Conservation (phyloP, 768 basidiomycete species). For the Amanita thiersii region DNA sequence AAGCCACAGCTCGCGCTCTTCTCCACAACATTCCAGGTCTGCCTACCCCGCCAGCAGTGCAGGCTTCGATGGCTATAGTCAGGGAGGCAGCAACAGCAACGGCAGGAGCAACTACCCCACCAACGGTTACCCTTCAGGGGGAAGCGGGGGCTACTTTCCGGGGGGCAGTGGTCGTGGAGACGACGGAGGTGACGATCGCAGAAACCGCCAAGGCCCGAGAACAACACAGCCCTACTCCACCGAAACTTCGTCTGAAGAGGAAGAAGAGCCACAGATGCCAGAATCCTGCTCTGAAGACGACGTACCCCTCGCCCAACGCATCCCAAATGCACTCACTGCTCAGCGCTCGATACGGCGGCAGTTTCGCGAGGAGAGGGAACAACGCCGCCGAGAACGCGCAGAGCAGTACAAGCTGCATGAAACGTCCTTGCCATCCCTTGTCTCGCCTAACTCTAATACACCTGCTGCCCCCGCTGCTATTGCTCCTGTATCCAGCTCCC, state of each 20-base stretch:
- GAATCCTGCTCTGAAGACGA: conserved; percentile 57
- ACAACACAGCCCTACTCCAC: conserved; percentile 19
- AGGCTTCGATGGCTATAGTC: conserved; percentile 7
- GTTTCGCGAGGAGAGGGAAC: conserved; percentile 59
- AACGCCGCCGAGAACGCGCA: conserved; percentile 36
- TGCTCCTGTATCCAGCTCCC: conserved; percentile 10
- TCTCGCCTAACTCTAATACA: too few relatives aligned
- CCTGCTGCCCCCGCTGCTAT: conserved; percentile 12
- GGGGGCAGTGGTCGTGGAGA: conserved; percentile 21
- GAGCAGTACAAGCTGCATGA: conserved; percentile 26
- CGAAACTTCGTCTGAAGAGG: conserved; percentile 33
- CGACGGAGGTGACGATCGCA: conserved; percentile 29
- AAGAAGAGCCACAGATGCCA: conserved; percentile 28
- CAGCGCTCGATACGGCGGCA: conserved; percentile 74
- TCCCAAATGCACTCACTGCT: conserved; percentile 76
- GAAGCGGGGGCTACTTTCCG: conserved; percentile 14
- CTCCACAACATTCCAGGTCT: too few relatives aligned
- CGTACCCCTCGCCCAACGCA: conserved; percentile 73
- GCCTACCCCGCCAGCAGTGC: too few relatives aligned
- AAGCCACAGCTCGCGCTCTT: too few relatives aligned
- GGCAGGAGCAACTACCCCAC: conserved; percentile 10
- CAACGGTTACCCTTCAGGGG: conserved; percentile 12
- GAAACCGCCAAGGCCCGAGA: too few relatives aligned
- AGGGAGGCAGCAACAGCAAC: conserved; percentile 7
- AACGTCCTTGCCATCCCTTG: conserved; percentile 20